Percentiles rank a stretch among this genome's conserved stretches.
phyloP scores from a whole-genome alignment of 768 basidiomycete species.

The Arthromyces matolae region DNA sequence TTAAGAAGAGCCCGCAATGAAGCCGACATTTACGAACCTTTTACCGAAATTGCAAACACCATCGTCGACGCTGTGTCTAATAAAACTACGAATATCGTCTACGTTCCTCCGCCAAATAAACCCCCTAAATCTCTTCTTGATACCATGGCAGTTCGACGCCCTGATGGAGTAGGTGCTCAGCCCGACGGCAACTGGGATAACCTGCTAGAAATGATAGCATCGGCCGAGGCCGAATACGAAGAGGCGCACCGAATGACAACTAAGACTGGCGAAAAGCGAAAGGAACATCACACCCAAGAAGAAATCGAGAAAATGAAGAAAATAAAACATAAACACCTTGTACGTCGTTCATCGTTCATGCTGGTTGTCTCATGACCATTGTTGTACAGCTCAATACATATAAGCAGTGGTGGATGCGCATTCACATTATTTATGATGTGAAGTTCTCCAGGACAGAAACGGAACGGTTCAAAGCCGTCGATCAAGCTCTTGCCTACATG shows the following conservation, averaged over 20 bases:
- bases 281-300: too few species aligned
- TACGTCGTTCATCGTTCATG: neutral
- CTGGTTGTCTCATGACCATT: neutral
- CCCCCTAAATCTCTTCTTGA: neutral
- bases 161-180: neutral
- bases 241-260: too few species aligned
- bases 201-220: neutral
- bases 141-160: neutral
- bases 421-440: neutral
- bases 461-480: neutral
- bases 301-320: neutral
- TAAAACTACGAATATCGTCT: neutral
- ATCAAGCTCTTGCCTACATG: slow-evolving; percentile 5
- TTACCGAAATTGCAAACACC: too few species aligned
- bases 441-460: too few species aligned
- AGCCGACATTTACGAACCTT: too few species aligned
- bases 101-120: neutral
- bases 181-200: neutral
- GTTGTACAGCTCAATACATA: neutral
- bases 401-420: neutral
- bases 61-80: too few species aligned
- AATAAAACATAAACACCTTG: neutral
- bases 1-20: too few species aligned
- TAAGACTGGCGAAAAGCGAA: too few species aligned
- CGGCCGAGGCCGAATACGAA: too few species aligned